Evolutionary conservation across 805 yeast species (phyloP).

Genomic region (Yueomyces sinensis): DNA sequence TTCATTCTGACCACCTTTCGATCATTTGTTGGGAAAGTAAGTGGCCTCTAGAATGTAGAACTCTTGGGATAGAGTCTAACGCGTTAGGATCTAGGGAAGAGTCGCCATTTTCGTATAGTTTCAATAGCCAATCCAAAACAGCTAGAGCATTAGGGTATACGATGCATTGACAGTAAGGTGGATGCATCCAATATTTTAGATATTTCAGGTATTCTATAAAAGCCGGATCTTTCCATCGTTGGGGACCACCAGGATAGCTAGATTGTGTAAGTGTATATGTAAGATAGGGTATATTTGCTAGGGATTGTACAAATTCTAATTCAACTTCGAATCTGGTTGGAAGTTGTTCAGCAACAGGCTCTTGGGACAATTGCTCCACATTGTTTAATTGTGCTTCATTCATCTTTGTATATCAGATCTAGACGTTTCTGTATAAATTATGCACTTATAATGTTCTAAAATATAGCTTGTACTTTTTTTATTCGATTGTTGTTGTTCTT

Average conservation of each 20-base stretch:
- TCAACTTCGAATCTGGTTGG: conserved; percentile 39
- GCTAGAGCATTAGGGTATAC: conserved; percentile 81
- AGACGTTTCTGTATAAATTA: no score
- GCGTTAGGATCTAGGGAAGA: conserved; percentile 1
- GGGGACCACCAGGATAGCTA: background rate
- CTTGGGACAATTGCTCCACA: no score
- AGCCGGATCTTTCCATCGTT: conserved; percentile 44
- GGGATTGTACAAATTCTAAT: conserved; percentile 71
- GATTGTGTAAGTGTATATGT: conserved; percentile 72
- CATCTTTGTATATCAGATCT: no score
- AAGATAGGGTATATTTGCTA: conserved; percentile 80
- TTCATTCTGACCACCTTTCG: background rate
- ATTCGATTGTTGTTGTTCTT: no score
- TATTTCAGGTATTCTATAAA: conserved; percentile 70
- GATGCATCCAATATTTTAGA: conserved; percentile 74
- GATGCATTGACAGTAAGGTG: conserved; percentile 39
- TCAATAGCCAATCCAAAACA: conserved; percentile 44
- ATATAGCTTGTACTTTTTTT: no score
- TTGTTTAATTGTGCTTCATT: no score
- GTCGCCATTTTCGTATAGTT: conserved; percentile 77
- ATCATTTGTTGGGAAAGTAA: background rate
- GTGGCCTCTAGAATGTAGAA: background rate
- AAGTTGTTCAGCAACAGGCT: conserved; percentile 1
- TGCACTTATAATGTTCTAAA: no score
- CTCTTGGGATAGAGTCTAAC: background rate